A percentile compares a stretch with the other conserved stretches of the same genome.
phyloP scores from a whole-genome alignment of 1,284 basidiomycete species.

The Mycosarcoma mackinlayi region DNA sequence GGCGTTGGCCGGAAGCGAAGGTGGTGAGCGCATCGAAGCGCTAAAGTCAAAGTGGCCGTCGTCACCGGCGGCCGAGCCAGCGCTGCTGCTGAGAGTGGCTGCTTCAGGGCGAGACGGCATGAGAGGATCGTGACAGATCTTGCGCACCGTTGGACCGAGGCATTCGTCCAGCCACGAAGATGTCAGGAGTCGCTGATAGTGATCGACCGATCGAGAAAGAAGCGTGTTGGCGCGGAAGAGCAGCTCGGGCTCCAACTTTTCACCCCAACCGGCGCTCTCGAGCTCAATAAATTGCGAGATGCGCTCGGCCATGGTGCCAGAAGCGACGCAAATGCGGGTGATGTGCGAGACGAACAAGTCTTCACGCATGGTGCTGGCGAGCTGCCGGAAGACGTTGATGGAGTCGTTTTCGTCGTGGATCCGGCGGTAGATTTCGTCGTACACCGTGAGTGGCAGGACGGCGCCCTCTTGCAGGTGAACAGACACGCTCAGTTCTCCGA shows the following conservation, averaged over 20 bases:
- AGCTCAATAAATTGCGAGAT: conserved; percentile 43
- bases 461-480: conserved; percentile 49
- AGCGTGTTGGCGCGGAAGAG: conserved; percentile 62
- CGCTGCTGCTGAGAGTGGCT: conserved; percentile 8
- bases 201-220: conserved; percentile 56
- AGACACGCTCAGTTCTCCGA: conserved; percentile 55
- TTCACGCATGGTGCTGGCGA: conserved; percentile 51
- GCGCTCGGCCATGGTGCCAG: conserved; percentile 53
- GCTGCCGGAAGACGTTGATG: conserved; percentile 27
- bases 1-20: conserved; percentile 17
- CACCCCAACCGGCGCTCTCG: conserved; percentile 47
- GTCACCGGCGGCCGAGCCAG: conserved; percentile 13
- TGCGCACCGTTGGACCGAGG: conserved; percentile 50
- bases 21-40: conserved; percentile 29
- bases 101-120: conserved; percentile 25
- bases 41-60: conserved; percentile 26
- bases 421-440: conserved; percentile 38
- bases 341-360: conserved; percentile 50
- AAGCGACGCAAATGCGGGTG: conserved; percentile 51
- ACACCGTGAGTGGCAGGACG: conserved; percentile 52
- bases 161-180: conserved; percentile 55
- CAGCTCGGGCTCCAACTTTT: conserved; percentile 50
- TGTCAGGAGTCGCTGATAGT: conserved; percentile 54
- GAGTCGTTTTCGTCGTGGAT: conserved; percentile 37
- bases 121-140: conserved; percentile 48